Evolutionary conservation across 176 grass and related monocot species (phyloP).

Genomic region (Aegilops longissima): DNA sequence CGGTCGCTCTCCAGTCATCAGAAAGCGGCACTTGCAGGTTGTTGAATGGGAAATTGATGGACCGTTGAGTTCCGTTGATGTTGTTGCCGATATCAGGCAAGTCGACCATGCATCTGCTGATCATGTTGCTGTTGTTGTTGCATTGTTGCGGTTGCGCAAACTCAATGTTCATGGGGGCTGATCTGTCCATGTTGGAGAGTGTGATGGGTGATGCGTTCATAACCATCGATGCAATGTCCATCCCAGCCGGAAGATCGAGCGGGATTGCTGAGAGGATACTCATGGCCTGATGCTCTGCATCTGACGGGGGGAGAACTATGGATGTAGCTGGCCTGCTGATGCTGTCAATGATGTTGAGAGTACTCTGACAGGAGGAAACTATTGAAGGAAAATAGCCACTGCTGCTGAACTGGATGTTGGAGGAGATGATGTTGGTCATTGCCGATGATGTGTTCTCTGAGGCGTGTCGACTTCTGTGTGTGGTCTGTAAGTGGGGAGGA

Average conservation of each 20-base stretch:
- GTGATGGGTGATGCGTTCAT: slow-evolving; percentile 48
- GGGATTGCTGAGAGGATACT: slow-evolving; percentile 49
- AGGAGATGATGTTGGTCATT: slow-evolving; percentile 42
- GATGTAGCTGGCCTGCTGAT: slow-evolving; percentile 46
- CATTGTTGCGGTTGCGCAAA: slow-evolving; percentile 48
- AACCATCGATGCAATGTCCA: slow-evolving; percentile 75
- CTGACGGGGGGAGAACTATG: background rate
- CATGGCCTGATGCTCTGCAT: slow-evolving; percentile 42
- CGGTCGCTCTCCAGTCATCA: slow-evolving; percentile 74
- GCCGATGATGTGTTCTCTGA: slow-evolving; percentile 54
- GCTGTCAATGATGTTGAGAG: slow-evolving; percentile 46
- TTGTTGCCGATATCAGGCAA: slow-evolving; percentile 32
- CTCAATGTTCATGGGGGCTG: slow-evolving; percentile 55
- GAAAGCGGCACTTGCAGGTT: slow-evolving; percentile 43
- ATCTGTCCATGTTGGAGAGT: slow-evolving; percentile 35
- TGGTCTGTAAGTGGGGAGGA: slow-evolving; percentile 28
- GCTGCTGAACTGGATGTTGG: slow-evolving; percentile 47
- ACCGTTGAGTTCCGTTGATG: background rate
- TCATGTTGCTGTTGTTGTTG: slow-evolving; percentile 29
- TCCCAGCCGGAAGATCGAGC: slow-evolving; percentile 39
- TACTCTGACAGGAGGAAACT: slow-evolving; percentile 46
- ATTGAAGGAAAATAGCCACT: slow-evolving; percentile 44
- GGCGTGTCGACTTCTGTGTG: slow-evolving; percentile 34
- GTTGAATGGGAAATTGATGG: slow-evolving; percentile 57
- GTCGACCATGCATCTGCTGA: slow-evolving; percentile 24